Conservation (phyloP, 75 land plant genomes). For the Pinus tabuliformis region DNA sequence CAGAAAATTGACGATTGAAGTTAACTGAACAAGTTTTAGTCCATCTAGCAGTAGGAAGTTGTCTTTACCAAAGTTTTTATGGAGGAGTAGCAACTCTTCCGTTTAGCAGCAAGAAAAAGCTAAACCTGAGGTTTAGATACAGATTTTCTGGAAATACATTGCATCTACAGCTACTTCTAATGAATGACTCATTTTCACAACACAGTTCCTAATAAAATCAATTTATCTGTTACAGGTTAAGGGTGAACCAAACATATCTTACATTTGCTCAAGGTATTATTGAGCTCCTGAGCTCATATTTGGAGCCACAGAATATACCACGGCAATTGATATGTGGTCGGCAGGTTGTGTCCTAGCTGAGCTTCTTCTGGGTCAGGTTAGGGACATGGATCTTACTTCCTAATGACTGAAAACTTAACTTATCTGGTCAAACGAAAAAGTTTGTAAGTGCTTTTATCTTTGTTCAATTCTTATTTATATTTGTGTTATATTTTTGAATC, state of each 20-base stretch:
- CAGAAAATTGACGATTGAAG: no score
- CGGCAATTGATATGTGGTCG: conserved; percentile 88
- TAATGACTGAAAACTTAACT: background rate
- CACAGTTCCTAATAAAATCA: background rate
- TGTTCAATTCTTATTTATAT: background rate
- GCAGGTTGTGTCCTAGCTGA: conserved; percentile 88
- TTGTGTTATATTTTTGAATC: conserved; percentile 6
- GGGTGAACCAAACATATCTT: conserved; percentile 81
- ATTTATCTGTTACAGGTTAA: conserved; percentile 32
- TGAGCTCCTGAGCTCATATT: conserved; percentile 87
- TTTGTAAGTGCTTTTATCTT: no score
- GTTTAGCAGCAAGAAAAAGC: no score
- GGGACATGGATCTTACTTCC: background rate
- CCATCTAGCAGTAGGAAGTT: no score
- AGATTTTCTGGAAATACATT: background rate
- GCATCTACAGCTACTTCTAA: background rate
- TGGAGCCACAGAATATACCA: conserved; percentile 87
- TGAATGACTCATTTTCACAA: background rate
- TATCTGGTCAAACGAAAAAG: background rate
- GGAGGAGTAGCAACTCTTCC: no score
- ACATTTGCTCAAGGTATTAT: conserved; percentile 81
- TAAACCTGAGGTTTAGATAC: background rate
- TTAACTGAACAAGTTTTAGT: no score
- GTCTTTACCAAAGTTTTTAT: no score
- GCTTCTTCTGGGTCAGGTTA: conserved; percentile 82